Percentiles rank a stretch among this genome's conserved stretches.
Conservation (phyloP, 768 basidiomycete species). For the Trichaptum fuscoviolaceum region DNA sequence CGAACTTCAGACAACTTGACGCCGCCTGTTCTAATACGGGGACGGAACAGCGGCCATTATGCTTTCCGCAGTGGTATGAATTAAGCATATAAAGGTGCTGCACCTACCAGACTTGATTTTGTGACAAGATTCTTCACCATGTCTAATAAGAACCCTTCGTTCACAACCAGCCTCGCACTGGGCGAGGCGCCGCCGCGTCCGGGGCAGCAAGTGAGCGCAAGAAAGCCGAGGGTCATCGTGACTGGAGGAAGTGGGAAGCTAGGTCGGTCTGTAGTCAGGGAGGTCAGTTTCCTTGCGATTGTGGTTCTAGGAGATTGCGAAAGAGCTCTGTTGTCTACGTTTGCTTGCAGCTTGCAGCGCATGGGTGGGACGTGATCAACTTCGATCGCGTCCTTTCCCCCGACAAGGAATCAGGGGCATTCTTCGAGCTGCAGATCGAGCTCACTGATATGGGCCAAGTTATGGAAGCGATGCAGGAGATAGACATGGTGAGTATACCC, state of each 20-base stretch:
- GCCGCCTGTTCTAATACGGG: too few relatives aligned
- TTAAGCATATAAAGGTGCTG: not conserved
- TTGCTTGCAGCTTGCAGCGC: not conserved
- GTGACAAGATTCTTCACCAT: not conserved
- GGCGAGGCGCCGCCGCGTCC: not conserved
- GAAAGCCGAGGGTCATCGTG: not conserved
- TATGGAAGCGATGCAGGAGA: slow-evolving; percentile 8
- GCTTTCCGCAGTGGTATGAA: not conserved
- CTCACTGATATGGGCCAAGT: slow-evolving; percentile 11
- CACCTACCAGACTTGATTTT: not conserved
- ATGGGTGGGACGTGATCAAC: slow-evolving; percentile 9
- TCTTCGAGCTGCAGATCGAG: slow-evolving; percentile 6
- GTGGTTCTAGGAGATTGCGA: not conserved
- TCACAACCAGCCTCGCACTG: not conserved
- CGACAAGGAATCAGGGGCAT: slow-evolving; percentile 1
- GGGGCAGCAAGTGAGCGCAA: not conserved
- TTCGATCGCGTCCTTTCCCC: slow-evolving; percentile 7
- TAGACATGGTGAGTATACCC: slow-evolving; percentile 8
- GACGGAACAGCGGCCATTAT: not conserved
- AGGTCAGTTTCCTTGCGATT: not conserved
- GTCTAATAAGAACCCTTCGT: not conserved
- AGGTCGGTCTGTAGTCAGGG: not conserved
- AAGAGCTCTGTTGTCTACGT: not conserved
- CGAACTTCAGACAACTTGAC: too few relatives aligned
- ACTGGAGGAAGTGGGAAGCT: not conserved